These are phyloP conservation scores for Iberis pinnata DNA, from an alignment of 345 rosid species.

Conservation along the genomic window DNA sequence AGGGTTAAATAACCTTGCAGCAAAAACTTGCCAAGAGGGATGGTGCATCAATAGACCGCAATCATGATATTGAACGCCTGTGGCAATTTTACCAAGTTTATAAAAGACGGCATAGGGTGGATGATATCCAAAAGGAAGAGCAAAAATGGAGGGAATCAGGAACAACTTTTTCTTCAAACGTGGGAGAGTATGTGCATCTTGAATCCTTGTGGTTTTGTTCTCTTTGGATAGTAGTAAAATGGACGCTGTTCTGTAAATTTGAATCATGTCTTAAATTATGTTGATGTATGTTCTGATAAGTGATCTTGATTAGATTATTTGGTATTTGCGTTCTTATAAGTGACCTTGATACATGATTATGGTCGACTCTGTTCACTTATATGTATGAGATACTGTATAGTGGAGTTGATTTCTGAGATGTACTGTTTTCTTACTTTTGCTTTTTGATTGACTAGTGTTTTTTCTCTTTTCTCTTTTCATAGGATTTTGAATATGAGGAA, in stretches of 20 bases:
- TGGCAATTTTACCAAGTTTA: slow-evolving; percentile 80
- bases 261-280: background rate
- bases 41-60: slow-evolving; percentile 62
- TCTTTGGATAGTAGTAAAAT: slow-evolving; percentile 10
- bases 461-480: slow-evolving; percentile 5
- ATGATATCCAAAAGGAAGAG: slow-evolving; percentile 81
- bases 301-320: slow-evolving; percentile 11
- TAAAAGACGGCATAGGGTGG: slow-evolving; percentile 67
- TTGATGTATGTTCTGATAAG: slow-evolving; percentile 6
- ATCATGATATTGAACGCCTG: slow-evolving; percentile 70
- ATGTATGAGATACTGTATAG: too few relatives aligned
- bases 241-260: too few relatives aligned
- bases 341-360: slow-evolving; percentile 5
- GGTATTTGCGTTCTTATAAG: background rate
- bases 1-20: slow-evolving; percentile 44
- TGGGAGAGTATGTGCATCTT: slow-evolving; percentile 65
- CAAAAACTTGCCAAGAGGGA: slow-evolving; percentile 94
- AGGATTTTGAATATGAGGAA: slow-evolving; percentile 62
- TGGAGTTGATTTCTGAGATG: slow-evolving; percentile 2
- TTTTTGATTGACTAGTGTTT: slow-evolving; percentile 15
- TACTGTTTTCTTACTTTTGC: slow-evolving; percentile 5
- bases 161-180: slow-evolving; percentile 51
- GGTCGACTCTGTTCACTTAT: too few relatives aligned
- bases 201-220: slow-evolving; percentile 12
- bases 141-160: slow-evolving; percentile 78